Base-by-base conservation (phyloP, 768 basidiomycete genomes). In the Favolaschia claudopus region DNA sequence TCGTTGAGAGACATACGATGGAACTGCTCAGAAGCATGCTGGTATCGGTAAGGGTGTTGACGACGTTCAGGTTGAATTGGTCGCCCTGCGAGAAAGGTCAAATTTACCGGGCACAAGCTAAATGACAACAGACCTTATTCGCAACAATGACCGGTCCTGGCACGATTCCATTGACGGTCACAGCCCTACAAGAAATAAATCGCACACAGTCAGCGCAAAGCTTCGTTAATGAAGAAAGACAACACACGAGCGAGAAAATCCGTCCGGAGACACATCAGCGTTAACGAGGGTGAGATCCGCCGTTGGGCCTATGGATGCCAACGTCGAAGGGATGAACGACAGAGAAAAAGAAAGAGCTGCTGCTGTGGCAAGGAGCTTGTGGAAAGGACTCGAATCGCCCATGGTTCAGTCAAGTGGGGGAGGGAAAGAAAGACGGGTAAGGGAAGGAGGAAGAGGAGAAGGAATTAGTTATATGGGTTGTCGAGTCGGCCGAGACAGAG, bases 21-120 rank as follows among this genome's bases (percentile, higher is more conserved):
- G 72, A 75, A 36, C 77, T 81, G 4, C 60, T 68, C 27, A 68
- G 70, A 19, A 71, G 57, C 80, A 82, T 78, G 2, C 71, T 65
- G 3, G 72, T 59, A 22, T 82, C 77, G 2, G 64, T 69, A n/a
- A 82, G 69, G 25, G 58, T 24, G 44, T 83, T 75, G 19, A 70
- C 59, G 24, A 83, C 77, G 32, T 77, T 76, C 45, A 82, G 60
- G 28, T 54, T 40, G 57, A 80, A 78, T 32, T 60, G 39, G 43
- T 73, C 70, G 8, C 77, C 74, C 60, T 79, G 77, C n/a, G 72
- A 65, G 0, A 14, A 5, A n/a, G 17, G 24, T n/a, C n/a, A n/a
- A n/a, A n/a, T n/a, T n/a, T n/a, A n/a, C 17, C 39, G 19, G 8
- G 8, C 8, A 9, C 17, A 20, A 15, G 39, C 19, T 42, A 19